These are phyloP conservation scores for Oryza glumipatula DNA, from an alignment of 176 grass and related monocot genomes.

Conservation along the genomic window DNA sequence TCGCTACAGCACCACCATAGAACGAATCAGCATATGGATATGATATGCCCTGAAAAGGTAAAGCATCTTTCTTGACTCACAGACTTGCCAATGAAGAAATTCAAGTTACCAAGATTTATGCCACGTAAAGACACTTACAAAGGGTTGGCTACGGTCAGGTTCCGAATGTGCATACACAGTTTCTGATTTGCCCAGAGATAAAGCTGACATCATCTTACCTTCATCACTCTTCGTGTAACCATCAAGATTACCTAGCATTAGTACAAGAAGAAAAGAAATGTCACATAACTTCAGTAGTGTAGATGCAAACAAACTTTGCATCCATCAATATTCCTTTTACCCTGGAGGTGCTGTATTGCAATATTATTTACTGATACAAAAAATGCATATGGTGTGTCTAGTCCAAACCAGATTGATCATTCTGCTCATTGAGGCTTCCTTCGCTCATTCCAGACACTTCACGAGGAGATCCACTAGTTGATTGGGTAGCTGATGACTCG, in stretches of 20 bases:
- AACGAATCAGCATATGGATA: constrained; percentile 80
- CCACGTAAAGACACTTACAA: constrained; percentile 54
- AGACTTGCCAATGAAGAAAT: constrained; percentile 22
- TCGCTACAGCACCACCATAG: constrained; percentile 59
- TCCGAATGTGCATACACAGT: constrained; percentile 54
- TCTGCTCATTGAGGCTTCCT: constrained; percentile 56
- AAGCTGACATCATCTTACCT: constrained; percentile 71
- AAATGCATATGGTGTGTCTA: neutral
- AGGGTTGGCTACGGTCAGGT: constrained; percentile 62
- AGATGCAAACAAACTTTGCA: constrained; percentile 17
- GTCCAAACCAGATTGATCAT: constrained; percentile 59
- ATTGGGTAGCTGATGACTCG: constrained; percentile 62
- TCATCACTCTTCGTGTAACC: constrained; percentile 60
- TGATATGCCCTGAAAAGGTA: constrained; percentile 67
- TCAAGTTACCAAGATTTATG: constrained; percentile 8
- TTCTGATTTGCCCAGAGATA: constrained; percentile 67
- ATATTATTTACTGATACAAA: constrained; percentile 20
- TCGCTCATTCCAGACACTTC: constrained; percentile 75
- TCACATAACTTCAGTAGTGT: constrained; percentile 4
- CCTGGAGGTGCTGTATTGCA: constrained; percentile 15
- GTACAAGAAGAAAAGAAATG: constrained; percentile 36
- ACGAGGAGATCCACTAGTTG: constrained; percentile 63
- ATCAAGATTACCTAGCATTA: constrained; percentile 52
- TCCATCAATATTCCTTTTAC: neutral
- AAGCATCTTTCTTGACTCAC: constrained; percentile 38